Base-by-base conservation (phyloP, 495 filamentous ascomycete species). In the Xylaria cubensis region DNA sequence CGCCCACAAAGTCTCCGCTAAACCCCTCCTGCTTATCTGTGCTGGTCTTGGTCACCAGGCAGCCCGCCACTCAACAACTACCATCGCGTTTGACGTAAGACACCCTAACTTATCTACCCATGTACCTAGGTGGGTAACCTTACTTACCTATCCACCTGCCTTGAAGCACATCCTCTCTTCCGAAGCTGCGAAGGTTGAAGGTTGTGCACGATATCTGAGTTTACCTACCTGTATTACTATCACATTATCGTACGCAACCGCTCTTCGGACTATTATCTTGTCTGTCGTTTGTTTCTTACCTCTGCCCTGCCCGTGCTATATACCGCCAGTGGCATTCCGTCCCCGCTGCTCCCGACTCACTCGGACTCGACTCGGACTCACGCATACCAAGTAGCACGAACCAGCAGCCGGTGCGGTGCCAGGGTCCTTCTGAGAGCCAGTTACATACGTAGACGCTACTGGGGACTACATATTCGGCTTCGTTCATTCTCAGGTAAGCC, bases 21-120 rank as follows among this genome's bases (percentile, higher is more conserved):
- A 39, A 39, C 48, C 64, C 65, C 65, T 67, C 65, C 50, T 67
- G 65, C 42, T 67, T 67, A 67, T 67, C 65, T 39, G 50, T 36
- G 50, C 65, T 56, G 65, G 50, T 51, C 50, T 44, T 44, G 65
- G 36, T 51, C 65, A 67, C 36, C 65, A 67, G 29, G 29, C 34
- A 32, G 19, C 32, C 64, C 50, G 64, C 64, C 64, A 19, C 64
- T 66, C 29, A 29, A 24, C 26, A 34, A 41, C 32, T 19, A 32
- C 21, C 63, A 42, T 19, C 36, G 15, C 32, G 32, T 46, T 67
- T 53, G 64, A 67, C 64, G 46, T 66, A 50, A 50, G 29, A 67
- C 48, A 50, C 62, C 21, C 62, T 12, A 17, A 24, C 44, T 10
- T 36, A 67, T 4, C 17, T 65, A 19, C 17, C 15, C 34, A 59